These are phyloP conservation scores for Penicillium canescens DNA, from an alignment of 495 filamentous ascomycete species.

Conservation along the genomic window DNA sequence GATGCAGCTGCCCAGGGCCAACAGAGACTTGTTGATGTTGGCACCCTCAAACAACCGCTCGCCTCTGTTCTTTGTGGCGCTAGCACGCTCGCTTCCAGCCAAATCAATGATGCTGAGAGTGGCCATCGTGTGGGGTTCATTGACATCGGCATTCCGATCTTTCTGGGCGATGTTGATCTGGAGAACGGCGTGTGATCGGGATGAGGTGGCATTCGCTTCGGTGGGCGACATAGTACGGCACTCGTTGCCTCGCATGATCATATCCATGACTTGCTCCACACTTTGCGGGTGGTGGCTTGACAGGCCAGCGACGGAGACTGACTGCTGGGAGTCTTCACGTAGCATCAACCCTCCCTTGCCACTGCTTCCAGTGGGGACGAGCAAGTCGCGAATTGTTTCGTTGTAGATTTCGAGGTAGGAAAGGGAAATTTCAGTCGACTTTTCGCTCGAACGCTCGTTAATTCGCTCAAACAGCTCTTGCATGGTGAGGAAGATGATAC, in stretches of 20 bases:
- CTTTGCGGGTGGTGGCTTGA: slow-evolving; percentile 87
- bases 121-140: slow-evolving; percentile 96
- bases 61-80: slow-evolving; percentile 94
- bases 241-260: slow-evolving; percentile 95
- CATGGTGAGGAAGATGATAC: slow-evolving; percentile 98
- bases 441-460: slow-evolving; percentile 77
- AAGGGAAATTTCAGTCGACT: slow-evolving; percentile 84
- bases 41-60: slow-evolving; percentile 91
- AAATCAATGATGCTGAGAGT: slow-evolving; percentile 98
- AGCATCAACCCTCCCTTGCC: slow-evolving; percentile 89
- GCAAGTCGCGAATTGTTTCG: slow-evolving; percentile 93
- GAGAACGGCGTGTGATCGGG: slow-evolving; percentile 95
- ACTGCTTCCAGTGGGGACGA: slow-evolving; percentile 82
- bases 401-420: slow-evolving; percentile 99
- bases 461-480: slow-evolving; percentile 98
- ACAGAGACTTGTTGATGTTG: slow-evolving; percentile 98
- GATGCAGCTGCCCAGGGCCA: slow-evolving; percentile 96
- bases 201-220: slow-evolving; percentile 96
- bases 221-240: slow-evolving; percentile 95
- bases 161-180: slow-evolving; percentile 96
- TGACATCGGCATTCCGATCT: slow-evolving; percentile 88
- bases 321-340: slow-evolving; percentile 90
- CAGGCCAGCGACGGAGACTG: slow-evolving; percentile 88
- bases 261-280: slow-evolving; percentile 97
- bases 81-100: slow-evolving; percentile 93